These are phyloP conservation scores for Arabidopsis thaliana DNA, from an alignment of 345 rosid species.

Conservation along the genomic window TAIR10.1 NC_003074.8:37001-37500, in stretches of 20 bases:
- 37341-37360: conserved; percentile 78
- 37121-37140: conserved; percentile 75
- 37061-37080: conserved; percentile 51
- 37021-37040: conserved; percentile 61
- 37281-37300: conserved; percentile 80
- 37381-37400: conserved; percentile 67
- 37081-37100: conserved; percentile 51
- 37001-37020: conserved; percentile 70
- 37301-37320: conserved; percentile 69
- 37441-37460: background rate
- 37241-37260: conserved; percentile 63
- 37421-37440: conserved; percentile 65
- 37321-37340: conserved; percentile 60
- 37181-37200: background rate
- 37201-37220: conserved; percentile 51
- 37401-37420: conserved; percentile 69
- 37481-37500: conserved; percentile 21
- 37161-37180: conserved; percentile 11
- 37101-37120: conserved; percentile 59
- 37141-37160: conserved; percentile 20
- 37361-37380: conserved; percentile 78
- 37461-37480: conserved; percentile 9
- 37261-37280: conserved; percentile 81
- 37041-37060: conserved; percentile 82
- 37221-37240: conserved; percentile 67